Evolutionary conservation across 768 basidiomycete genomes (phyloP), one percentile per base, ranked within the genome.

Genomic region (Ramaria sp.): DNA sequence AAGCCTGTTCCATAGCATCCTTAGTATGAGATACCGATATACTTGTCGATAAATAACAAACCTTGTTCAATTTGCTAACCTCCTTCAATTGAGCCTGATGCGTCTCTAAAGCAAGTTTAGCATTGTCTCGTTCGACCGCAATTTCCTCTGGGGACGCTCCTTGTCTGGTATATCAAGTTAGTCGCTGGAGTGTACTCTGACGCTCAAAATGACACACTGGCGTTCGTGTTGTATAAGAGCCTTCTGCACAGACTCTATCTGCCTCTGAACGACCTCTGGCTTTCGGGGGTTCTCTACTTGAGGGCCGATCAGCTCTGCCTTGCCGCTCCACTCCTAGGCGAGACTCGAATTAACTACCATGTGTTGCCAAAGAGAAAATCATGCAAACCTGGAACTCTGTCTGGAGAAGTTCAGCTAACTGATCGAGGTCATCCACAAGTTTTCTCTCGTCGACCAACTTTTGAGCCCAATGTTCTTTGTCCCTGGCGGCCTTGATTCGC

Each of bases 101-200:
- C 17, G 71, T 78, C 3, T 86, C 77, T 12, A 85, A 71, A 24
- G 75, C 78, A 5, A 73, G 75, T 61, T 78, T 78, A 11, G 84
- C 80, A 57, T 76, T 80, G 65, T 83, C 83, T 20, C 92, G 74
- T 63, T 88, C 81, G 12, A 75, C 72, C 0, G 83, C 78, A 75
- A 95, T 80, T 51, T 91, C 82, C 53, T 90, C 89, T 5, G 91
- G 78, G 1, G 82, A 78, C 0, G 83, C 82, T 7, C 91, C 90
- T 53, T 90, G 82, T 41, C 86, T 90, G 55, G 31, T 30, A 59
- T 39, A 20, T 58, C 57, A 27, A 63, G 52, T 43, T 24, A 49
- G 1, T 27, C 7, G 9, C 9, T 37, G 34, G 9, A 13, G 34
- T 9, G 34, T 1, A 22, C 22, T 15, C 52, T 9, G 9, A 37